Conservation (phyloP, 306 rosid species). For the Trifolium fragiferum region DNA sequence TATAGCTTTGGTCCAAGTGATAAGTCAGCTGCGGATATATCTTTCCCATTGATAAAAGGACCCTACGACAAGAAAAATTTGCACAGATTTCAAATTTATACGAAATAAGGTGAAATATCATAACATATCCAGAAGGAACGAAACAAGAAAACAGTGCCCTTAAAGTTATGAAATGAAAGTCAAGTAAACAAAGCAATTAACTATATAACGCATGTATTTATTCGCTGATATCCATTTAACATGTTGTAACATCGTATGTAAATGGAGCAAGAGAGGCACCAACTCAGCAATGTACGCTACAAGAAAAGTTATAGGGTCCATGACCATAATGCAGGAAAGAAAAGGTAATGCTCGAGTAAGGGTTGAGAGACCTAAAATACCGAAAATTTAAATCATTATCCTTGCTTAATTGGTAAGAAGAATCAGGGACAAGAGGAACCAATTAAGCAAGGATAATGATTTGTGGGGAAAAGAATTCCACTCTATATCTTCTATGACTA, state of each 20-base stretch:
- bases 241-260: constrained; percentile 10
- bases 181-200: neutral
- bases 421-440: constrained; percentile 10
- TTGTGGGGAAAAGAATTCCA: too few species aligned
- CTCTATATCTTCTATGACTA: too few species aligned
- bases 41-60: constrained; percentile 83
- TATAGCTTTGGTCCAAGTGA: constrained; percentile 91
- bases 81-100: constrained; percentile 7
- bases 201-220: constrained; percentile 20
- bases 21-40: constrained; percentile 76
- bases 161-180: neutral
- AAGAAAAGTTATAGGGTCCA: neutral
- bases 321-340: neutral
- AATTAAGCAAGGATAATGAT: constrained; percentile 9
- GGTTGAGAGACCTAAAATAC: neutral
- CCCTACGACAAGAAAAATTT: constrained; percentile 54
- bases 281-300: neutral
- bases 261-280: constrained; percentile 5
- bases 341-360: neutral
- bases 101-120: too few species aligned
- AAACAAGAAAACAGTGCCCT: neutral
- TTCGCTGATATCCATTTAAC: neutral
- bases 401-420: too few species aligned
- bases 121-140: neutral
- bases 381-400: neutral